A percentile compares a stretch with the other conserved stretches of the same genome.
Conservation (phyloP, 139 green algal species). For the Ettlia oleoabundans region DNA sequence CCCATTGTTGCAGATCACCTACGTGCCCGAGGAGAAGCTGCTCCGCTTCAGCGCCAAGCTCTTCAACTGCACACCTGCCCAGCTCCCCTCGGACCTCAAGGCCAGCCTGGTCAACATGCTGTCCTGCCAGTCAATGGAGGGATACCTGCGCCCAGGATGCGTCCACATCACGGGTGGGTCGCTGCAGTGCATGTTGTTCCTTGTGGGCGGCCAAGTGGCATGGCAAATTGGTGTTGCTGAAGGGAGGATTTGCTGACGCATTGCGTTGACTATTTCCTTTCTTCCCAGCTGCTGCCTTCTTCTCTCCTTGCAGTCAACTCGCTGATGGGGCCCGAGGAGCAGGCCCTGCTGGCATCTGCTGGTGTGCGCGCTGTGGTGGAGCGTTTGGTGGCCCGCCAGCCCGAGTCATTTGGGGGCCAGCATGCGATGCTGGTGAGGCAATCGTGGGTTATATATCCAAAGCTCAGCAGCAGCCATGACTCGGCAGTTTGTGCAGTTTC, state of each 20-base stretch:
- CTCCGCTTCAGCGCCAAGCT: constrained; percentile 76
- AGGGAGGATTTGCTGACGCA: not conserved
- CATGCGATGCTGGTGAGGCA: constrained; percentile 62
- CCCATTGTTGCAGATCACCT: constrained; percentile 3
- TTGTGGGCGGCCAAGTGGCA: not conserved
- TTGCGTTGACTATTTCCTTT: not conserved
- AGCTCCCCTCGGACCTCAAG: constrained; percentile 68
- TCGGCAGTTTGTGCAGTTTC: no score
- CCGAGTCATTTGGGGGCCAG: constrained; percentile 52
- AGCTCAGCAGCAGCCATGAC: no score
- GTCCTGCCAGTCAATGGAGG: constrained; percentile 59
- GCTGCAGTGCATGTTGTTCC: not conserved
- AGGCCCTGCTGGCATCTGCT: not conserved
- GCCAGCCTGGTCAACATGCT: constrained; percentile 57
- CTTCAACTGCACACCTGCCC: constrained; percentile 79
- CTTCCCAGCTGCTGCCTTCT: no score
- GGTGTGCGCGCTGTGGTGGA: constrained; percentile 39
- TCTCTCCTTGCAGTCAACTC: not conserved
- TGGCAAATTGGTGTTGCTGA: not conserved
- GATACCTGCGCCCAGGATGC: constrained; percentile 81
- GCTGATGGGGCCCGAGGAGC: constrained; percentile 11
- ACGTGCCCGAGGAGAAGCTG: constrained; percentile 46
- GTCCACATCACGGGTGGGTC: constrained; percentile 64
- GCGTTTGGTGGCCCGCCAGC: constrained; percentile 18
- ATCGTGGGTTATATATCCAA: no score